Conservation (phyloP, 1,139 yeast species). For the Magnusiomyces clavatus region DNA sequence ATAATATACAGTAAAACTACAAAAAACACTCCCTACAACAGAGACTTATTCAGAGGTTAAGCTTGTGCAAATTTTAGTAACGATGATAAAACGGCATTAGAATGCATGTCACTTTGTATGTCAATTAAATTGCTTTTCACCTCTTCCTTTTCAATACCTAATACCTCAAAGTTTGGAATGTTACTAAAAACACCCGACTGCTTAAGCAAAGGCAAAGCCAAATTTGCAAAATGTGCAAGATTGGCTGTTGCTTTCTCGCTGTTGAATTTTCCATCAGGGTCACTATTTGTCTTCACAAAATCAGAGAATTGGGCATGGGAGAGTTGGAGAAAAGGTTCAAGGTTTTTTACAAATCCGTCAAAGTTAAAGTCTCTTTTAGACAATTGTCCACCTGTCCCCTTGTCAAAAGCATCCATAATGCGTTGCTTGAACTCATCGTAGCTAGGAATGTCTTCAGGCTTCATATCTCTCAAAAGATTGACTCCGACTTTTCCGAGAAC, state of each 20-base stretch:
- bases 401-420: background rate
- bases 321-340: background rate
- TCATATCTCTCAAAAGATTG: background rate
- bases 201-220: slow-evolving; percentile 1
- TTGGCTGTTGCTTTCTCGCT: background rate
- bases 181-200: background rate
- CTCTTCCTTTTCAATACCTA: background rate
- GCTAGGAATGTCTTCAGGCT: background rate
- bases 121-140: too few relatives aligned
- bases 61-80: too few relatives aligned
- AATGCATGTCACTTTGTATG: too few relatives aligned
- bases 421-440: background rate
- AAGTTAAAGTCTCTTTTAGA: background rate
- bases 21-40: too few relatives aligned
- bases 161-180: background rate
- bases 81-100: too few relatives aligned
- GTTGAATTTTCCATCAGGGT: background rate
- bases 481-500: background rate
- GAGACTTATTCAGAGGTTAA: too few relatives aligned
- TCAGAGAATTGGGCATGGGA: slow-evolving; percentile 2
- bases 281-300: background rate
- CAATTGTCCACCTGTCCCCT: background rate
- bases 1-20: too few relatives aligned
- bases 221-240: background rate
- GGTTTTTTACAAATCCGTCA: background rate